Conservation (phyloP, 257 asterid species). For the Lavandula angustifolia region DNA sequence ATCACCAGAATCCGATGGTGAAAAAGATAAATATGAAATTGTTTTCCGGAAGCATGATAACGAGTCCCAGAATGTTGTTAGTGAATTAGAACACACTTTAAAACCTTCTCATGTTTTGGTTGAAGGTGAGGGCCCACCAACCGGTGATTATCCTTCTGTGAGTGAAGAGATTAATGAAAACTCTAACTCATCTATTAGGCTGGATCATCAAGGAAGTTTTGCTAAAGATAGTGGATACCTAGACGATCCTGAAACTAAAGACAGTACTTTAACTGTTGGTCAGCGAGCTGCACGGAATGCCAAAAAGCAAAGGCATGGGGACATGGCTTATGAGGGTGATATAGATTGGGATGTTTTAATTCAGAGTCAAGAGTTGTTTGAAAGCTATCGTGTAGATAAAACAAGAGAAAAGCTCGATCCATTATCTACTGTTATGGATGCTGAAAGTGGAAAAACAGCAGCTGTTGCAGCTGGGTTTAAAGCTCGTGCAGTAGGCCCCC, state of each 20-base stretch:
- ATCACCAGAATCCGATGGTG: slow-evolving; percentile 40
- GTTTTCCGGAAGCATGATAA: slow-evolving; percentile 43
- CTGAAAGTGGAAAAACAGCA: slow-evolving; percentile 76
- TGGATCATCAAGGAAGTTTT: slow-evolving; percentile 49
- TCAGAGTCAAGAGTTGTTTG: slow-evolving; percentile 70
- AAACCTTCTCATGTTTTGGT: slow-evolving; percentile 39
- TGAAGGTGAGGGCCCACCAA: slow-evolving; percentile 44
- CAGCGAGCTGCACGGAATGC: slow-evolving; percentile 72
- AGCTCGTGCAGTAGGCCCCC: slow-evolving; percentile 82
- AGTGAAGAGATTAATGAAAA: slow-evolving; percentile 57
- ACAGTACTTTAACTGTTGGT: slow-evolving; percentile 43
- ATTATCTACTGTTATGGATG: slow-evolving; percentile 43
- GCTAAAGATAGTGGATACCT: slow-evolving; percentile 49
- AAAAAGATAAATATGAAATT: slow-evolving; percentile 39
- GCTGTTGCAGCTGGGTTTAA: slow-evolving; percentile 85
- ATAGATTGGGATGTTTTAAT: slow-evolving; percentile 84
- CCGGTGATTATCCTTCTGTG: slow-evolving; percentile 43
- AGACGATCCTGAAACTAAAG: slow-evolving; percentile 54
- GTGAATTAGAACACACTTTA: slow-evolving; percentile 35
- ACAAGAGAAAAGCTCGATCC: slow-evolving; percentile 52
- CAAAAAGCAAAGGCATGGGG: slow-evolving; percentile 80
- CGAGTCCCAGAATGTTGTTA: slow-evolving; percentile 28
- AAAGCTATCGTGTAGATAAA: slow-evolving; percentile 56
- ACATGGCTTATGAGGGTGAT: slow-evolving; percentile 99
- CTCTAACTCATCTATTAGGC: slow-evolving; percentile 46